Conservation (phyloP, 768 basidiomycete species). For the Scleroderma citrinum region DNA sequence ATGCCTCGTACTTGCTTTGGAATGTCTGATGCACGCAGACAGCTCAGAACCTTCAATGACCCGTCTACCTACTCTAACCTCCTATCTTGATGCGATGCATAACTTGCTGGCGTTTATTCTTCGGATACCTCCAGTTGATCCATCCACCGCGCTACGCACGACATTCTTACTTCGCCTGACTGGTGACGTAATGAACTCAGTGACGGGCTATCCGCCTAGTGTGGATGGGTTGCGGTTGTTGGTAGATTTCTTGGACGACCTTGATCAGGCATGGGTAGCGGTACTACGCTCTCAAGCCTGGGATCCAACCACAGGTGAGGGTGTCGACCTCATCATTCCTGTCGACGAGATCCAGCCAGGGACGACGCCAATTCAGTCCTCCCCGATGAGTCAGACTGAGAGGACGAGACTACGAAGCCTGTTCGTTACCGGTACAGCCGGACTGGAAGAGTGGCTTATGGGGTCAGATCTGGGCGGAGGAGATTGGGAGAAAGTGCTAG, state of each 20-base stretch:
- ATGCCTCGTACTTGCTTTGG: neutral
- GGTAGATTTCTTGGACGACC: conserved; percentile 33
- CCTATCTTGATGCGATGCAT: conserved; percentile 56
- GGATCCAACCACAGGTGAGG: conserved; percentile 45
- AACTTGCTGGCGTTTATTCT: conserved; percentile 56
- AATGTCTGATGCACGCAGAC: neutral
- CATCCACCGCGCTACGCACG: conserved; percentile 61
- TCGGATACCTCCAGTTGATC: conserved; percentile 69
- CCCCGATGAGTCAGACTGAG: conserved; percentile 64
- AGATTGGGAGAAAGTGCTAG: conserved; percentile 35
- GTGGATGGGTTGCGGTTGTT: too few relatives aligned
- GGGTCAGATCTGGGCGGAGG: too few relatives aligned
- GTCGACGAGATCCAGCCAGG: conserved; percentile 27
- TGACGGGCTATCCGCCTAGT: conserved; percentile 47
- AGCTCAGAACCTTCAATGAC: conserved; percentile 35
- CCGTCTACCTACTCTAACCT: conserved; percentile 47
- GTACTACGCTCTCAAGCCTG: conserved; percentile 62
- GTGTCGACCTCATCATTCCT: conserved; percentile 38
- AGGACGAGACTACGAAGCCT: conserved; percentile 64
- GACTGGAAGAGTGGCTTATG: conserved; percentile 65
- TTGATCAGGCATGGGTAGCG: conserved; percentile 70
- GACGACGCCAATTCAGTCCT: conserved; percentile 28
- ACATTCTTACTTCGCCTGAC: conserved; percentile 68
- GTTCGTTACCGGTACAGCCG: conserved; percentile 51
- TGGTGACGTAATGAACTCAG: conserved; percentile 53